Evolutionary conservation across 768 basidiomycete species (phyloP), one percentile per base, ranked within the genome.

Genomic region (Baorangia bicolor): DNA sequence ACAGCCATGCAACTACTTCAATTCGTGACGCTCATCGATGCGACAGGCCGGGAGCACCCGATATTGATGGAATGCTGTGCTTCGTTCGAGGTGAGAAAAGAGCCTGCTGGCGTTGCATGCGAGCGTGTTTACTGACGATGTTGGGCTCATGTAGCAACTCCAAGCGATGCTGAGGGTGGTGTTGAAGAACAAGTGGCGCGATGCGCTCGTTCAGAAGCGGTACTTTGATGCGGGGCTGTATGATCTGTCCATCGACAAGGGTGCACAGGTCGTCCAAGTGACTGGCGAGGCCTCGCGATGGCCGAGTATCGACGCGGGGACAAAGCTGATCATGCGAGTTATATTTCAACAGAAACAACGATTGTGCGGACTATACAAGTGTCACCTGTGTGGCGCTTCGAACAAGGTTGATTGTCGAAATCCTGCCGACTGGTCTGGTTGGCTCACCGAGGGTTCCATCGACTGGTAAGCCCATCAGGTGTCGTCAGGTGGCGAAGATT

Each of bases 11-110:
- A 63, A 28, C 51, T 68, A 0, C 53, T 66, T 25, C 56, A 53
- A 2, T 67, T 58, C 37, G 64, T 61, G 9, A 69, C 61, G 27
- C 58, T 70, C 34, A 27, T 68, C 30, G 69, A 69, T 27, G 66
- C 61, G 1, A 68, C 68, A 8, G 69, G 66, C 43, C 57, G 69
- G 20, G 51, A 60, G 23, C 67, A 68, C 39, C 64, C 60, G 25
- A 66, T 68, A 57, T 39, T 49, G 21, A 54, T 70, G 61, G 58
- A 70, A 20, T 59, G 58, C 41, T 68, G 67, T 38, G 37, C 61
- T 3, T 68, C 63, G 34, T 68, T 69, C 8, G 60, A 70, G 61
- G 67, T 66, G 38, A 33, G 57, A 12, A 1, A 25, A 39, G 27
- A 2, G 18, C 25, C 12, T 30, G 7, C n/a, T n/a, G n/a, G 14